Base-by-base conservation (phyloP, 2,329 filamentous ascomycete genomes). In the Pestalotiopsis sp. region DNA sequence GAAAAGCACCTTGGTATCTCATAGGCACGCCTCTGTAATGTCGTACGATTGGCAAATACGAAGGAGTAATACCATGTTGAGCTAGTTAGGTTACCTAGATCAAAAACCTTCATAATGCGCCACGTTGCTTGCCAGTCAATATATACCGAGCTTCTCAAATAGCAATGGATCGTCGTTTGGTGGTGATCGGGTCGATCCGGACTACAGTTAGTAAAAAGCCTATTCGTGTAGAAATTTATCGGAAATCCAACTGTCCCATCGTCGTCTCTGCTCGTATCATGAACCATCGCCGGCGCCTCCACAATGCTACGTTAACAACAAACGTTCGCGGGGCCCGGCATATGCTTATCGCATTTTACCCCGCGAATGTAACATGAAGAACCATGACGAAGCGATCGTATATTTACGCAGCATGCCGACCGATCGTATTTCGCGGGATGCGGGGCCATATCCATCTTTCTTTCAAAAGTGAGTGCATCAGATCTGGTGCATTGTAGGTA, bases 311-410 rank as follows among this genome's bases (percentile, higher is more conserved):
- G 24, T 26, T 59, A 35, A 59, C 22, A 35, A 59, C 30, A 35
- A 35, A 35, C 22, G 22, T 9, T 26, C 56, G 56, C 56, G 56
- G 56, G 56, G 56, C 24, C 20, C 24, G 24, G 56, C 56, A 59
- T 13, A 59, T 59, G 56, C 56, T 59, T 59, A 59, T 59, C 56
- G 22, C 56, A 59, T 24, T 22, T 55, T 35, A 59, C 56, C 56
- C 56, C 56, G 56, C 56, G 24, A 35, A 26, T 26, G 56, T 26
- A 59, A 59, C 56, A 35, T 35, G 24, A 7, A 17, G 22, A 10
- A 35, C 24, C n/a, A 35, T 10, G 17, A 7, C 30, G 22, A n/a
- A 35, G 11, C 22, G 17, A 59, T 9, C 20, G 30, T 14, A 9
- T 26, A 59, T 35, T 59, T 26, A 58, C 30, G 7, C 24, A 35